Base-by-base conservation (phyloP, 2,329 filamentous ascomycete species). In the Apiospora malaysiana region DNA sequence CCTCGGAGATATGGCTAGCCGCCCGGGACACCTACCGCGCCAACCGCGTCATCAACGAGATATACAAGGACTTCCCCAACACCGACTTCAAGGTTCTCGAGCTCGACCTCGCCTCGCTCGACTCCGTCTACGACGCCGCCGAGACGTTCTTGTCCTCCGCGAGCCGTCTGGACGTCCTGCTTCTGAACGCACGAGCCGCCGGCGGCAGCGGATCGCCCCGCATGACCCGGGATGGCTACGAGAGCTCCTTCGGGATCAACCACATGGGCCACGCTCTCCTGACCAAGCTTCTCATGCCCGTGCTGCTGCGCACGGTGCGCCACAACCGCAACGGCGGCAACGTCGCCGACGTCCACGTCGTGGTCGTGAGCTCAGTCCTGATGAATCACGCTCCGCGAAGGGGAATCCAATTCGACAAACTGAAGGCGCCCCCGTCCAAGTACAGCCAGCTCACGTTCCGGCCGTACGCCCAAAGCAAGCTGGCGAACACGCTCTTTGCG, bases 241-340 rank as follows among this genome's bases (percentile, higher is more conserved):
- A 86, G 71, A 73, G 80, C 9, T 79, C 84, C 65, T 84, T 85
- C 69, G 83, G 79, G 0, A 83, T 80, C 2, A 86, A 85, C 63
- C 82, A 84, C 71, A 72, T 85, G 9, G 82, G 82, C 4, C 83
- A 84, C 66, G 82, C 83, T 1, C 76, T 83, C 8, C 77, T 86
- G 3, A 78, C 77, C 27, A 78, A 70, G 51, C 71, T 72, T 23
- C 69, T 74, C 1, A 47, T 73, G 3, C 70, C 71, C 9, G 9
- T 70, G 2, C 37, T 75, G 63, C n/a, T 70, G 6, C 32, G 69
- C 10, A 73, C 71, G 7, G 71, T 68, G 2, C 66, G 72, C 14
- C 37, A 46, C 6, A 49, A 46, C 25, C 51, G 51, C 16, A 59
- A n/a, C 51, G 6, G 27, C 16, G 51, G 51, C 27, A 4, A 10